Base-by-base conservation (phyloP, 2,329 filamentous ascomycete genomes). In the Exophiala phaeomuriformis region DNA sequence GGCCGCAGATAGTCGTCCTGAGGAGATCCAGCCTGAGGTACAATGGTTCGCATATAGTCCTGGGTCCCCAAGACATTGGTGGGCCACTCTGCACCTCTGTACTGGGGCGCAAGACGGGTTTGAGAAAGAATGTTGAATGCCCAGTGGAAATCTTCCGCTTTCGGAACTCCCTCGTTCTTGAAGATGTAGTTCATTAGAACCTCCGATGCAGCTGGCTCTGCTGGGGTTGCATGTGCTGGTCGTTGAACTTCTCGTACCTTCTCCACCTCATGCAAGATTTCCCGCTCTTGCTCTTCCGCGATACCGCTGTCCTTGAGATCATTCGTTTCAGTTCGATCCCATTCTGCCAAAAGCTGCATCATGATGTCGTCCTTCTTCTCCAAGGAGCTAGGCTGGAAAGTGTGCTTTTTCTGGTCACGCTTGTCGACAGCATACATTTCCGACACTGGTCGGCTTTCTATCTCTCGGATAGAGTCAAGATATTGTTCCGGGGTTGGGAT, bases 241-340 rank as follows among this genome's bases (percentile, higher is more conserved):
- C 69, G 70, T 58, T 85, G 70, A 0, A 80, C 59, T 46, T 85
- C 69, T 1, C 74, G 69, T 61, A 88, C 80, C 29, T 77, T 68
- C 58, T 88, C 80, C 0, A 79, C 74, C 56, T 89, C 84, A 0
- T 81, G 81, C 0, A 80, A 73, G 0, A 88, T 69, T 42, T 60
- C 85, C 0, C 84, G 74, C 63, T 88, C 84, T 58, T 88, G 82
- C 53, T 88, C 85, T 61, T 87, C 82, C 2, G 79, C 69, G 0
- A 86, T 66, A 0, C 68, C 67, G 0, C 71, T 68, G 0, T 69
- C 62, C 1, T 64, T 58, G 29, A 73, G 61, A 1, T 66, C 58
- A 0, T 59, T 37, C 2, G 66, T 57, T 0, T 64, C 64, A 49
- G 75, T 73, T 7, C 73, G 64, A 0, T 56, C 46, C 52, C 73